Evolutionary conservation across 208 protist genomes (phyloP), one percentile per base, ranked within the genome.

Genomic region (Entamoeba dispar): DNA sequence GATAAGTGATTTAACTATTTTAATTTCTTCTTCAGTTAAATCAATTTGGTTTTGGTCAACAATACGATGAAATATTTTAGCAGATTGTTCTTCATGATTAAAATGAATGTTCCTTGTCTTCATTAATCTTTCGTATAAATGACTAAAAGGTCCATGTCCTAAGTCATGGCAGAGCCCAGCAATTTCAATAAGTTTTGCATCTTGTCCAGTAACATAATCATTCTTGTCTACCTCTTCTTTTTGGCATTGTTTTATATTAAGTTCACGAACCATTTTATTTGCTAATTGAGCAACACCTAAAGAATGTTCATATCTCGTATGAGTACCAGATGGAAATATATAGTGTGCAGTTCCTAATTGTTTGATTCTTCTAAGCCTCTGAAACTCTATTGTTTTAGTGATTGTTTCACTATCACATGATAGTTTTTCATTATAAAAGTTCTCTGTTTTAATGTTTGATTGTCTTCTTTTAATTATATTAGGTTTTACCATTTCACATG

Each of bases 111-210:
- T 31, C 6, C 19, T 51, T 10, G 49, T 57, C 34, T 91, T 12
- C 7, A 95, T n/a, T 2, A 93, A 0, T 17, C 7, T 15, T n/a
- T 95, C 95, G 5, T 92, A 95, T 27, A 92, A 69, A 91, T 96
- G 95, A 22, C 90, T 94, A 93, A 95, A 96, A 19, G 94, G 94
- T 2, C 95, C 94, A 91, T 96, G 95, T 22, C 95, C 95, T 8
- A 96, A 92, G 52, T 96, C 95, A 91, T 96, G 95, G n/a, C 50
- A 91, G 12, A 95, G 55, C 2, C 92, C 95, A n/a, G 95, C 95
- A 4, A 96, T 34, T 77, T 77, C 61, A n/a, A 77, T 34, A 7
- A 77, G 8, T 77, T 77, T 77, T 34, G 17, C n/a, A 77, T 77
- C 61, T 34, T 22, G 15, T 77, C 0, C 0, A 50, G 38, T 57